phyloP scores from a whole-genome alignment of 2,329 filamentous ascomycete genomes.

The Alternaria gansuensis region DNA sequence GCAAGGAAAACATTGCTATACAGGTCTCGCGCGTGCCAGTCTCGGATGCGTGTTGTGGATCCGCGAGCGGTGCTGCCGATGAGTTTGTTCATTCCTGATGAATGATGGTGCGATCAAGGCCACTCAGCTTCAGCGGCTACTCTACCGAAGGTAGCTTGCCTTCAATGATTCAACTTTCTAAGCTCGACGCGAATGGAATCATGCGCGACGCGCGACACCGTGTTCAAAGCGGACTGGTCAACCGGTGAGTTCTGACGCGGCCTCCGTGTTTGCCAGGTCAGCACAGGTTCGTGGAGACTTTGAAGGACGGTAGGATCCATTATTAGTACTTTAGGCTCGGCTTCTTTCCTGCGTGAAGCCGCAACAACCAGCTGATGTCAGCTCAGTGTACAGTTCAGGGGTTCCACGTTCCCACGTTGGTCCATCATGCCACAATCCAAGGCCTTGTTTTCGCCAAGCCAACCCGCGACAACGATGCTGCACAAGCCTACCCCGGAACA shows the following conservation, averaged over 20 bases:
- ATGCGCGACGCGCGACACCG: background rate
- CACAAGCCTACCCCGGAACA: background rate
- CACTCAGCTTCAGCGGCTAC: background rate
- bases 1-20: background rate
- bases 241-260: constrained; percentile 1
- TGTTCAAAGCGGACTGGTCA: background rate
- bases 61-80: constrained; percentile 1
- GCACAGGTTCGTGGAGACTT: background rate
- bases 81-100: background rate
- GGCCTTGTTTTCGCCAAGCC: background rate
- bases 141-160: background rate
- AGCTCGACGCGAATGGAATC: background rate
- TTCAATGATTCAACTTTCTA: background rate
- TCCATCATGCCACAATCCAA: background rate
- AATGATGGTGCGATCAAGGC: background rate
- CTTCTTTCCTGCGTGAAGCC: background rate
- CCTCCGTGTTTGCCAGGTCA: constrained; percentile 2
- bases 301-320: background rate
- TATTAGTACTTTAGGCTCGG: background rate
- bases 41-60: background rate
- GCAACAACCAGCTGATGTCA: background rate
- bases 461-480: background rate
- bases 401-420: background rate
- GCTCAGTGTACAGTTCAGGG: background rate
- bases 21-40: background rate